Conservation (phyloP, 2,329 filamentous ascomycete species). For the Pseudogymnoascus sp. region DNA sequence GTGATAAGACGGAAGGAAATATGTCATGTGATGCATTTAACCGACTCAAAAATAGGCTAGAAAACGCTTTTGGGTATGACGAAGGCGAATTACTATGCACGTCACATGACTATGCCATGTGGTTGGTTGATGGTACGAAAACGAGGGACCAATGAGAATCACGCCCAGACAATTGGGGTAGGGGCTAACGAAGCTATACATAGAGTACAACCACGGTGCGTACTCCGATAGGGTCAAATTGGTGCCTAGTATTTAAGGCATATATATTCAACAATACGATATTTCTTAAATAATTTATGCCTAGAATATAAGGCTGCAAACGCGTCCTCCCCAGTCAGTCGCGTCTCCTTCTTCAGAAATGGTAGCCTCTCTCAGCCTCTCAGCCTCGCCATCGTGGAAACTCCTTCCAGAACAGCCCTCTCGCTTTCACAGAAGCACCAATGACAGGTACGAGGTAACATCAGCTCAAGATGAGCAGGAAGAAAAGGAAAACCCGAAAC, state of each 20-base stretch:
- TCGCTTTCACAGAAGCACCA: neutral
- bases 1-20: neutral
- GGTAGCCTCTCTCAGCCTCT: slow-evolving; percentile 1
- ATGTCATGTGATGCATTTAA: neutral
- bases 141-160: neutral
- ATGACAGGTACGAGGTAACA: slow-evolving; percentile 1
- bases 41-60: neutral
- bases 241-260: neutral
- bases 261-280: too few relatives aligned
- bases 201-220: neutral
- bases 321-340: neutral
- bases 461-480: slow-evolving; percentile 11
- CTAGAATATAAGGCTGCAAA: neutral
- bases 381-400: neutral
- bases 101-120: neutral
- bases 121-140: neutral
- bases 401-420: neutral
- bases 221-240: neutral
- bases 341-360: neutral
- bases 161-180: neutral
- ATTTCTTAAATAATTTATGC: neutral
- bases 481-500: slow-evolving; percentile 11
- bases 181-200: neutral
- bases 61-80: neutral
- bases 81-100: neutral